Evolutionary conservation across 345 rosid species (phyloP).

Genomic region (Hevea brasiliensis): DNA sequence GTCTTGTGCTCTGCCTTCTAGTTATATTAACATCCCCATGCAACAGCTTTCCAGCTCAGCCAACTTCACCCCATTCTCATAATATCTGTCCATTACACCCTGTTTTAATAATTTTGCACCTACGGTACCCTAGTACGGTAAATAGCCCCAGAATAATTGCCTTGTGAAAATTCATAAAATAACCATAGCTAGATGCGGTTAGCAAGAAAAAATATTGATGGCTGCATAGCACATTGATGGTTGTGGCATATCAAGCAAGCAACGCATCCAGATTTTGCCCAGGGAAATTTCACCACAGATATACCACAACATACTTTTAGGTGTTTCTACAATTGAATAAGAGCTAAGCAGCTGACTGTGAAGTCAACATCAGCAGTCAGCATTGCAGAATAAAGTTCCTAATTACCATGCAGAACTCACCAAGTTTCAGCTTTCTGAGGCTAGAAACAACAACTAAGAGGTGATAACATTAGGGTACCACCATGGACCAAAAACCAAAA

Average conservation of each 20-base stretch:
- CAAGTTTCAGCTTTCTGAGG: neutral
- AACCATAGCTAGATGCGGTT: neutral
- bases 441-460: neutral
- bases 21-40: too few species aligned
- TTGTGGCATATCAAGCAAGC: neutral
- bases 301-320: neutral
- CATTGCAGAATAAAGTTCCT: neutral
- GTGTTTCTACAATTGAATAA: slow-evolving; percentile 1
- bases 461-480: neutral
- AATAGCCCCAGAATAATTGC: neutral
- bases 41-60: too few species aligned
- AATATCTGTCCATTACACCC: too few species aligned
- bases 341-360: slow-evolving; percentile 11
- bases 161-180: neutral
- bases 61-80: too few species aligned
- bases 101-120: too few species aligned
- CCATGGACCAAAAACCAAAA: neutral
- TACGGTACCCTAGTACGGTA: too few species aligned
- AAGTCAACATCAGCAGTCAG: neutral
- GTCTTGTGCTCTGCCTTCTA: too few species aligned
- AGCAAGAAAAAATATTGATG: neutral
- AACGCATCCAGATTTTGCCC: neutral
- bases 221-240: neutral
- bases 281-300: neutral
- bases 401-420: neutral